A percentile compares a stretch with the other conserved stretches of the same genome.
phyloP scores from a whole-genome alignment of 202 grass and related monocot species.

The Hordeum pubiflorum region DNA sequence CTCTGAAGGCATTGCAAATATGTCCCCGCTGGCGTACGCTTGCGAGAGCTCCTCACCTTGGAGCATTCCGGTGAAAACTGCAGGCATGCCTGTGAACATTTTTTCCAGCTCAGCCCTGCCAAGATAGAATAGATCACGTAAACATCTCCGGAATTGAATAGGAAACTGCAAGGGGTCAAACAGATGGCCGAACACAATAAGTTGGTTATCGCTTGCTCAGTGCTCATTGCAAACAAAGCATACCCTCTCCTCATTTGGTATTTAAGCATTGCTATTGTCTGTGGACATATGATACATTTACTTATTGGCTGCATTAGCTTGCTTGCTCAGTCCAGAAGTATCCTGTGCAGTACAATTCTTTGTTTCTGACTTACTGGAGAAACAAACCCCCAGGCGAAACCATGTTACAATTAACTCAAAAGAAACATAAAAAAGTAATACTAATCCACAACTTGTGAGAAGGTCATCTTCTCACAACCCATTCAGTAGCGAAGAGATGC shows the following conservation, averaged over 20 bases:
- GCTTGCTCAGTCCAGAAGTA: background rate
- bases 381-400: background rate
- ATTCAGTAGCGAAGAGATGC: background rate
- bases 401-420: background rate
- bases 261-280: background rate
- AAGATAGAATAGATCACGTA: constrained; percentile 12
- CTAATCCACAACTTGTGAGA: background rate
- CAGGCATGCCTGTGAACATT: constrained; percentile 79
- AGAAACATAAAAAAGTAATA: background rate
- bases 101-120: constrained; percentile 81
- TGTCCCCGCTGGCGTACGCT: constrained; percentile 75
- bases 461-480: background rate
- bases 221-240: background rate
- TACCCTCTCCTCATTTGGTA: background rate
- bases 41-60: constrained; percentile 79
- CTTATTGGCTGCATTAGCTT: constrained; percentile 1
- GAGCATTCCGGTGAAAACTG: constrained; percentile 92
- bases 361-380: background rate
- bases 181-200: background rate
- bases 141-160: background rate
- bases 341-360: background rate
- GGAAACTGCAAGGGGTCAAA: background rate
- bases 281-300: background rate
- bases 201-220: background rate
- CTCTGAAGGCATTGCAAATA: constrained; percentile 98